phyloP scores from a whole-genome alignment of 352 stramenopile species.

The Pythium chondricola region DNA sequence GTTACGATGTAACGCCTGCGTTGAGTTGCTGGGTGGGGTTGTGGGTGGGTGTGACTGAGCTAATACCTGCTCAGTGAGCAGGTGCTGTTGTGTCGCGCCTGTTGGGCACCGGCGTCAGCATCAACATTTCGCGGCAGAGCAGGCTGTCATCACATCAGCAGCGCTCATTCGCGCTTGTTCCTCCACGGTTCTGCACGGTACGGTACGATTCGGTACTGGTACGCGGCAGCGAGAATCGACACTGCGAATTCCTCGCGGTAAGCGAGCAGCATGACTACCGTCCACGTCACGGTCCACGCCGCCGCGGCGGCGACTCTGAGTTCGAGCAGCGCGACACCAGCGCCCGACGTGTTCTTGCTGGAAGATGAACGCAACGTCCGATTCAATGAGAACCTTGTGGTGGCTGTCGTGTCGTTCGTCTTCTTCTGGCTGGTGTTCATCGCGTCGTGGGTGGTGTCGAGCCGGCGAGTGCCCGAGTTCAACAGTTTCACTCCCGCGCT shows the following conservation, averaged over 20 bases:
- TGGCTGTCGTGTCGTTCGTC: slow-evolving; percentile 48
- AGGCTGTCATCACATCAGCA: not conserved
- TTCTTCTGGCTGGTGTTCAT: slow-evolving; percentile 69
- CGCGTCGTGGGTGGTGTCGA: slow-evolving; percentile 52
- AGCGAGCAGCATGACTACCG: slow-evolving; percentile 2
- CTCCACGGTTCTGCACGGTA: not conserved
- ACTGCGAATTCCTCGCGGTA: too few species aligned
- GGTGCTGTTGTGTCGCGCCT: not conserved
- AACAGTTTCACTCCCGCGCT: slow-evolving; percentile 46
- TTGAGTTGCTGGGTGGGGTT: slow-evolving; percentile 11
- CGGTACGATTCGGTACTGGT: not conserved
- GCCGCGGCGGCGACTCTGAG: not conserved
- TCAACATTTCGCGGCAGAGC: not conserved
- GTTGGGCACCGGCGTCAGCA: slow-evolving; percentile 2
- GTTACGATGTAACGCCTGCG: slow-evolving; percentile 10
- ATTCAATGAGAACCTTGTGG: slow-evolving; percentile 52
- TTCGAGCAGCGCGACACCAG: not conserved
- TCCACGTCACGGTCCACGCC: slow-evolving; percentile 12
- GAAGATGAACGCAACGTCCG: slow-evolving; percentile 53
- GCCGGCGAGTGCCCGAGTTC: slow-evolving; percentile 54
- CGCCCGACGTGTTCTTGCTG: slow-evolving; percentile 32
- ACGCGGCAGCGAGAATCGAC: not conserved
- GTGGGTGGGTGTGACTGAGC: slow-evolving; percentile 3
- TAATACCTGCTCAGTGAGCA: not conserved
- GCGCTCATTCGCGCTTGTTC: too few species aligned